Evolutionary conservation across 2,329 filamentous ascomycete species (phyloP).

Genomic region (Diplodia corticola): DNA sequence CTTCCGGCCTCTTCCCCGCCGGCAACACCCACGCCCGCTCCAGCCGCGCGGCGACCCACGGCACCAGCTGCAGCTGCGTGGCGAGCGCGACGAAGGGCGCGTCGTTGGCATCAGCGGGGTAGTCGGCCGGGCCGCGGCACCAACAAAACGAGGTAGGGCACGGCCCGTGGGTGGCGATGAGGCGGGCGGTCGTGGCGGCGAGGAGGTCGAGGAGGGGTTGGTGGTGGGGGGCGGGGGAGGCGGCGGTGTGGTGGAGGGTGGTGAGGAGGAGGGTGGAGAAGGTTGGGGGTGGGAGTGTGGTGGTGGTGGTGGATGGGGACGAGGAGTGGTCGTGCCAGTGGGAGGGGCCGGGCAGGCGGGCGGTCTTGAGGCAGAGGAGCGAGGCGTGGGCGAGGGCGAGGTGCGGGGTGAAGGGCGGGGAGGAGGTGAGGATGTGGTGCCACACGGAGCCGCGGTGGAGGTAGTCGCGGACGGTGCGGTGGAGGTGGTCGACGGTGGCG

Average conservation of each 20-base stretch:
- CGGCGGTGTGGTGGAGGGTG: neutral
- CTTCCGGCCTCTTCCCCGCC: neutral
- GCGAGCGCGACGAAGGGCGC: neutral
- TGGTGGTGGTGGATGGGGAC: neutral
- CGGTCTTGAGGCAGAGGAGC: neutral
- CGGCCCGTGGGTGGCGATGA: neutral
- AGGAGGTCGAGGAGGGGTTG: neutral
- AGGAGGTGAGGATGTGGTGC: neutral
- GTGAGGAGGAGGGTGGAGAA: neutral
- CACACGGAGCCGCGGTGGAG: conserved; percentile 14
- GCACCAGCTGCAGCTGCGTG: neutral
- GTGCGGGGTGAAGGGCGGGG: neutral
- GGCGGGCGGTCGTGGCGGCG: neutral
- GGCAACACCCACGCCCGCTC: neutral
- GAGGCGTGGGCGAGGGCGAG: conserved; percentile 6
- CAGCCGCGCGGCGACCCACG: neutral
- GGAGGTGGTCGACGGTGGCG: conserved; percentile 21
- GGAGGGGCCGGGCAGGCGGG: neutral
- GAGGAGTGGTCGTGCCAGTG: neutral
- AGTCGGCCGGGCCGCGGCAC: conserved; percentile 8
- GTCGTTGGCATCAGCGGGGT: neutral
- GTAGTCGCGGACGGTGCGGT: conserved; percentile 23
- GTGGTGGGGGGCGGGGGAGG: neutral
- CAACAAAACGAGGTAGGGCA: neutral
- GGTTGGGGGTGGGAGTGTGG: neutral